A percentile compares a stretch with the other conserved stretches of the same genome.
phyloP scores from a whole-genome alignment of 371 early-diverging fungal genomes.

The Mortierella sp. region DNA sequence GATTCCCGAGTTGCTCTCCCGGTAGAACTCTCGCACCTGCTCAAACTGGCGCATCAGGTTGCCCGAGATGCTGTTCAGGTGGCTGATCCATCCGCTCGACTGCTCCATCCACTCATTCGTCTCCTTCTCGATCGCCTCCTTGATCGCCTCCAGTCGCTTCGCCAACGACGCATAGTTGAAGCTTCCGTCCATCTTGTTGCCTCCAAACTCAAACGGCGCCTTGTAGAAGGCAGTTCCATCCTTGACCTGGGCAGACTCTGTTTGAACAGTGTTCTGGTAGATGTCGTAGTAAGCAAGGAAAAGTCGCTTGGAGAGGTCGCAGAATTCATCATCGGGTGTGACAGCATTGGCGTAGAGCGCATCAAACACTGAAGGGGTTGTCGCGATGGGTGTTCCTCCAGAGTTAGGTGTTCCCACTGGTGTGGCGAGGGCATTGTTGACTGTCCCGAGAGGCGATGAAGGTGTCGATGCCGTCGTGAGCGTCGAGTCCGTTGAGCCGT shows the following conservation, averaged over 20 bases:
- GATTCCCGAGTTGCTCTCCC: constrained; percentile 57
- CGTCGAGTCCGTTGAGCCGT: constrained; percentile 16
- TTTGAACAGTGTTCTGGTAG: constrained; percentile 62
- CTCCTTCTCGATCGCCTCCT: constrained; percentile 58
- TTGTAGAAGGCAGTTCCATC: constrained; percentile 57
- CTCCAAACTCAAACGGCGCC: constrained; percentile 61
- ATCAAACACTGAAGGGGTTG: constrained; percentile 44
- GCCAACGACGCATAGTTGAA: constrained; percentile 61
- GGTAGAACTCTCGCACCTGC: constrained; percentile 61
- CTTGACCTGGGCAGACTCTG: constrained; percentile 57
- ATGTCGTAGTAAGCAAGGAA: constrained; percentile 64
- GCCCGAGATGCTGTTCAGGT: constrained; percentile 59
- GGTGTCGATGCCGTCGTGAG: constrained; percentile 30
- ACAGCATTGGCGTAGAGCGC: constrained; percentile 31
- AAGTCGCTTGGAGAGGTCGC: constrained; percentile 63
- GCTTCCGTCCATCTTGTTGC: constrained; percentile 65
- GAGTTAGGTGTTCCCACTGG: constrained; percentile 51
- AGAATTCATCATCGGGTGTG: constrained; percentile 56
- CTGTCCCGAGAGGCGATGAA: constrained; percentile 22
- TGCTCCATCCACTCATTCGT: constrained; percentile 60
- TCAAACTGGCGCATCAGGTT: constrained; percentile 65
- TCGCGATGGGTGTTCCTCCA: constrained; percentile 26
- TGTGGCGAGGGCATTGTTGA: constrained; percentile 22
- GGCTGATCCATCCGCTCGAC: constrained; percentile 58
- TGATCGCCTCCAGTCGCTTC: constrained; percentile 58